phyloP scores from a whole-genome alignment of 176 grass and related monocot genomes.

The Oryza punctata region DNA sequence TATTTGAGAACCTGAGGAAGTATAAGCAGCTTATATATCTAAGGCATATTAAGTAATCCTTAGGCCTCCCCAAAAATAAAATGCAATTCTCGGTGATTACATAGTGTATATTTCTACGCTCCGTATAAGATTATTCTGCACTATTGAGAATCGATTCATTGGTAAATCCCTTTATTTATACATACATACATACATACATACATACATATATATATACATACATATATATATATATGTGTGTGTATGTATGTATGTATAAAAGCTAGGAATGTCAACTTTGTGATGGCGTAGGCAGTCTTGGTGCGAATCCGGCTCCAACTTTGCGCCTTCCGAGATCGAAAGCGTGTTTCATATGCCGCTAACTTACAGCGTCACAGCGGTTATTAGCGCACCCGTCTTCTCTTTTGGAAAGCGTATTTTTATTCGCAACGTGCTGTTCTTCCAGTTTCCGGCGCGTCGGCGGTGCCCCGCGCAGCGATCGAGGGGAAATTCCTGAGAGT shows the following conservation, averaged over 20 bases:
- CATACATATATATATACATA: too few species aligned
- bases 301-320: neutral
- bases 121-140: neutral
- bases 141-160: constrained; percentile 14
- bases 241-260: too few species aligned
- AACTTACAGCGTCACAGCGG: too few species aligned
- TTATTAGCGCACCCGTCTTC: neutral
- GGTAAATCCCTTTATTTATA: neutral
- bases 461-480: neutral
- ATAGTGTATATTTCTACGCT: neutral
- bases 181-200: too few species aligned
- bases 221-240: too few species aligned
- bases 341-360: neutral
- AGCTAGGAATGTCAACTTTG: neutral
- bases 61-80: too few species aligned
- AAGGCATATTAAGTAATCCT: too few species aligned
- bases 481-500: neutral
- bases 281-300: too few species aligned
- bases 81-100: neutral
- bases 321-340: neutral
- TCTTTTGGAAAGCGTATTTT: neutral
- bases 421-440: neutral
- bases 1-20: too few species aligned
- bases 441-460: neutral
- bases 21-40: too few species aligned